Base-by-base conservation (phyloP, 306 rosid species). In the Fagus crenata region DNA sequence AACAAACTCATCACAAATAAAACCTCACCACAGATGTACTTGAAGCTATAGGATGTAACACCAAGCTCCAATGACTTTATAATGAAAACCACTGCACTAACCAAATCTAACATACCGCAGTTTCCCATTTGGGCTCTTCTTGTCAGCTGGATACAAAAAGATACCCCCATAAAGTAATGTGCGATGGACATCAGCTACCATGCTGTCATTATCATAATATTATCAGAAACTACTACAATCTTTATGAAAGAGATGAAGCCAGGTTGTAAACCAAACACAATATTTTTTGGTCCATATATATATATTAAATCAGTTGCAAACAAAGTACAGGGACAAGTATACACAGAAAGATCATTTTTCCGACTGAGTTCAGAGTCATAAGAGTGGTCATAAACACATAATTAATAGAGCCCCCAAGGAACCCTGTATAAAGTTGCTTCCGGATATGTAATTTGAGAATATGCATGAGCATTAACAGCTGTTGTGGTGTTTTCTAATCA, bases 101-200 rank as follows among this genome's bases (percentile, higher is more conserved):
- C 58, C 41, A 5, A 32, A 63, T 11, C 76, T 71, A 40, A 58
- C 90, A 56, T 86, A 95, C 99, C 99, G 97, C 71, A 95, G 88
- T 85, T 95, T 95, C 73, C 99, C 99, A 37, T 77, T 89, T n/a
- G 99, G 99, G 80, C 92, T 95, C 89, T 95, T 95, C 86, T 88
- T 90, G 78, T 95, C 99, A 79, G 88, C 97, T 33, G 99, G 99
- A 90, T 95, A 95, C 87, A 95, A 88, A 84, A 95, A 95, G 81
- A 89, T 81, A 53, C 99, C 99, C 64, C 99, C 99, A 76, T 95
- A 95, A 7, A 95, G 99, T 91, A 95, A 77, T 67, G 99, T 95
- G 35, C 99, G 99, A 83, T 95, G 99, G 76, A 95, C 96, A 84
- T 95, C 99, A 80, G 99, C 99, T 64, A 95, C 99, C 99, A 95